Evolutionary conservation across 1,139 yeast genomes (phyloP).

Genomic region (Blastobotrys persicus): DNA sequence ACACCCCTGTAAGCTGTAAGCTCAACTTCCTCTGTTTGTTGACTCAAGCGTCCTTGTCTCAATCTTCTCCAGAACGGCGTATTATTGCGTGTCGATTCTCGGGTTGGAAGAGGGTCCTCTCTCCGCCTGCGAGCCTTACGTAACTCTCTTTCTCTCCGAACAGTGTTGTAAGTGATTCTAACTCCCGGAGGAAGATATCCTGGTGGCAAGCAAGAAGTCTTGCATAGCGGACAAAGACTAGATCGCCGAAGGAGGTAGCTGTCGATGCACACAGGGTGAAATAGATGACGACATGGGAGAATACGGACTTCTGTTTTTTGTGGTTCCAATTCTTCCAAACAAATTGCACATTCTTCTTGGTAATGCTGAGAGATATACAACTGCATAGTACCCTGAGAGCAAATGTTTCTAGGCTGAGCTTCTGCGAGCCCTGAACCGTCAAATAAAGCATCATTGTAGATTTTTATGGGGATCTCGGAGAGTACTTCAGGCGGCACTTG

Average conservation of each 20-base stretch:
- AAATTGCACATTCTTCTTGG: constrained; percentile 13
- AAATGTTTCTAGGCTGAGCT: not conserved
- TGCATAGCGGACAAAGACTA: constrained; percentile 17
- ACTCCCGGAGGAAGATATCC: constrained; percentile 17
- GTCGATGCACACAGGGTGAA: constrained; percentile 14
- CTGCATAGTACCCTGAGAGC: not conserved
- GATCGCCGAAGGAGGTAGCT: constrained; percentile 3
- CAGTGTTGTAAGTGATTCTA: constrained; percentile 10
- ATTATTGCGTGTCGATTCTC: not conserved
- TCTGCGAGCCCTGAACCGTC: too few relatives aligned
- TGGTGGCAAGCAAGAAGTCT: constrained; percentile 8
- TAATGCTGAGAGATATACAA: not conserved
- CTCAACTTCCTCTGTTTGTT: not conserved
- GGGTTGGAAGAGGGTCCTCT: not conserved
- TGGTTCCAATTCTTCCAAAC: constrained; percentile 10
- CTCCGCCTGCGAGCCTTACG: not conserved
- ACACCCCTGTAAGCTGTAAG: not conserved
- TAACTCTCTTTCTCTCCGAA: constrained; percentile 9
- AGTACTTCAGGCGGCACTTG: constrained; percentile 6
- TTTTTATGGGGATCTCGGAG: not conserved
- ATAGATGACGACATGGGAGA: constrained; percentile 15
- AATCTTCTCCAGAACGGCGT: not conserved
- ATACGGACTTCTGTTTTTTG: not conserved
- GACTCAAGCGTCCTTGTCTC: not conserved
- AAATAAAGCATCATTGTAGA: not conserved